Evolutionary conservation across 75 land plant genomes (phyloP).

Genomic region (Cryptomeria japonica): DNA sequence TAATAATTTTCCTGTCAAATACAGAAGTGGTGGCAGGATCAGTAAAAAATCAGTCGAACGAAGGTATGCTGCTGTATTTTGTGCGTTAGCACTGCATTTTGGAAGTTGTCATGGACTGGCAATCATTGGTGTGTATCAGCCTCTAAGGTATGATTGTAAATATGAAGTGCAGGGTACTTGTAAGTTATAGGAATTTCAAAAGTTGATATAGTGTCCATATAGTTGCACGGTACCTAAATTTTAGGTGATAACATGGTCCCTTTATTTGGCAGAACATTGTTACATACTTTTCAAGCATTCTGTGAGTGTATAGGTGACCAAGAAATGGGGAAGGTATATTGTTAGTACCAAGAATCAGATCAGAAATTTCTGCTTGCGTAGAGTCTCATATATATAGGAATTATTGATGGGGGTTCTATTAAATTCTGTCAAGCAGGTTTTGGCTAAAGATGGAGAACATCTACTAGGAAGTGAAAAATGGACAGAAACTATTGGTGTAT

Average conservation of each 20-base stretch:
- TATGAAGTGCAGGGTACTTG: not conserved
- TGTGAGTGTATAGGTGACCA: slow-evolving; percentile 96
- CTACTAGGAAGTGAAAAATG: slow-evolving; percentile 65
- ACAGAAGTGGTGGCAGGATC: slow-evolving; percentile 77
- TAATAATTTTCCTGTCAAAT: not conserved
- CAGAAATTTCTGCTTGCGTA: not conserved
- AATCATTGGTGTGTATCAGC: slow-evolving; percentile 57
- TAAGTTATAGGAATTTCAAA: not conserved
- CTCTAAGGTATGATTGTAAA: slow-evolving; percentile 48
- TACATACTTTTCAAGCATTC: slow-evolving; percentile 81
- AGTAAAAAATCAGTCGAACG: slow-evolving; percentile 85
- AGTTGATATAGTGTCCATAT: not conserved
- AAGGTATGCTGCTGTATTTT: slow-evolving; percentile 78
- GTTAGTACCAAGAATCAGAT: not conserved
- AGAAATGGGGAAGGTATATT: slow-evolving; percentile 88
- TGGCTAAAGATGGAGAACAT: slow-evolving; percentile 80
- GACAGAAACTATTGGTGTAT: slow-evolving; percentile 64
- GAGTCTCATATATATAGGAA: not conserved
- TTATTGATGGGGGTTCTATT: not conserved
- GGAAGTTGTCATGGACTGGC: slow-evolving; percentile 79
- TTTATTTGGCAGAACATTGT: slow-evolving; percentile 56
- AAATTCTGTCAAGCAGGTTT: slow-evolving; percentile 45
- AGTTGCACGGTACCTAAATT: not conserved
- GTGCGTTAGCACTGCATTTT: slow-evolving; percentile 69
- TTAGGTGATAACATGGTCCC: not conserved